phyloP scores from a whole-genome alignment of 2,329 filamentous ascomycete species.

The Sporothrix variecibatus region DNA sequence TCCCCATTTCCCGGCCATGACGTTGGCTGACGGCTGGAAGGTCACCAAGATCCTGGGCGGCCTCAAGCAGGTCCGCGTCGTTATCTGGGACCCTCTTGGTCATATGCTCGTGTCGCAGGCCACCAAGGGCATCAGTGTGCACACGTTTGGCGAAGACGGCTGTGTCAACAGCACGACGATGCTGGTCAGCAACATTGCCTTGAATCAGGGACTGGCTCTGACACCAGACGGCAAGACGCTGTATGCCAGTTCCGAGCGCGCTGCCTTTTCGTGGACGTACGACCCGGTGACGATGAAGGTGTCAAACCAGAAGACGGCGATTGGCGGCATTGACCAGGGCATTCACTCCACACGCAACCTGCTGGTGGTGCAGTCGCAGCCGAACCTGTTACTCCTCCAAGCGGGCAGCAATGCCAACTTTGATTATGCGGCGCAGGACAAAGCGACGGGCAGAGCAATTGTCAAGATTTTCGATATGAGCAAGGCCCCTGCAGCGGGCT shows the following conservation, averaged over 20 bases:
- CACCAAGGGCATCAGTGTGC: conserved; percentile 42
- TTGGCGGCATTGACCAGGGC: conserved; percentile 44
- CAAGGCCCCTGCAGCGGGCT: conserved; percentile 41
- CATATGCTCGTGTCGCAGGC: conserved; percentile 44
- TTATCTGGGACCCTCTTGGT: conserved; percentile 42
- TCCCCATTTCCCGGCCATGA: conserved; percentile 38
- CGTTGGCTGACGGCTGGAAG: conserved; percentile 41
- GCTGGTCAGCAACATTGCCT: conserved; percentile 40
- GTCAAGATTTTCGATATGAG: conserved; percentile 48
- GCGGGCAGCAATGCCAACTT: conserved; percentile 45
- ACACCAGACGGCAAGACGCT: conserved; percentile 44
- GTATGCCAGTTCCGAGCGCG: conserved; percentile 44
- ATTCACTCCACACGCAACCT: conserved; percentile 45
- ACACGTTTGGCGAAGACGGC: conserved; percentile 45
- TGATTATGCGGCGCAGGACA: conserved; percentile 40
- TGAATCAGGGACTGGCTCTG: conserved; percentile 46
- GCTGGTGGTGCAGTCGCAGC: conserved; percentile 40
- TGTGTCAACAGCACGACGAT: conserved; percentile 44
- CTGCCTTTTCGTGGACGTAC: conserved; percentile 60
- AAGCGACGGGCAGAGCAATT: conserved; percentile 42
- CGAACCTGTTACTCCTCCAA: conserved; percentile 44
- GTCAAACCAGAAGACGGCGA: conserved; percentile 44
- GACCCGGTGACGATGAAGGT: conserved; percentile 51
- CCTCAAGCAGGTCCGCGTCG: conserved; percentile 41
- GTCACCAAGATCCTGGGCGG: conserved; percentile 45